Evolutionary conservation across 768 basidiomycete genomes (phyloP), one percentile per base, ranked within the genome.

Genomic region (Suillus subaureus): DNA sequence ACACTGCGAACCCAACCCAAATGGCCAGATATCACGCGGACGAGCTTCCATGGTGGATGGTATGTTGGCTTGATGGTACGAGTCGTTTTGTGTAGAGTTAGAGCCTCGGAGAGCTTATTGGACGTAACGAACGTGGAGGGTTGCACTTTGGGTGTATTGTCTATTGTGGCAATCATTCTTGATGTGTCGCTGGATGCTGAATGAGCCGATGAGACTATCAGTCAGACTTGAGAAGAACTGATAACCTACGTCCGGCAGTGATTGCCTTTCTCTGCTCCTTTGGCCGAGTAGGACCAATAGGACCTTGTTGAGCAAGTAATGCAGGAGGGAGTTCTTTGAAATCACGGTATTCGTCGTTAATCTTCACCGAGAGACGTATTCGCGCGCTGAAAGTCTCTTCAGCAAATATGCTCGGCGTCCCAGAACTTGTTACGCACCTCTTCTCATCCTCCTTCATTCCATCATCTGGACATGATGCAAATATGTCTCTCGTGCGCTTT

Each of bases 1-100:
- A 93, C 92, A 72, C 92, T 91, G 64, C 97, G 87, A 18, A 99
- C 97, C 97, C 97, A 99, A 12, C 97, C 97, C 67, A 99, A 78
- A 79, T 99, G 97, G 0, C 97, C 97, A 1, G 96, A 97, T 65
- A 99, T 98, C 70, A 99, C 97, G 58, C 97, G 91, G 68, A 89
- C 83, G 60, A 99, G 89, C 77, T 97, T 97, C 97, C 97, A 99
- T 68, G 89, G 92, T 7, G 97, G 87, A 71, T 99, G 97, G 74
- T 95, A 99, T 15, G 91, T 93, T 8, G 97, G 97, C 77, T 98
- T 97, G 73, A 98, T 87, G 9, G 92, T 95, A 40, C 96, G 87
- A 4, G 91, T 93, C 39, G 96, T 96, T 80, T 98, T 98, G 80
- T 97, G 94, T 21, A 94, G 85, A 61, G 89, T 88, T 60, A 99